Base-by-base conservation (phyloP, 768 basidiomycete genomes). In the Trametes coccinea region DNA sequence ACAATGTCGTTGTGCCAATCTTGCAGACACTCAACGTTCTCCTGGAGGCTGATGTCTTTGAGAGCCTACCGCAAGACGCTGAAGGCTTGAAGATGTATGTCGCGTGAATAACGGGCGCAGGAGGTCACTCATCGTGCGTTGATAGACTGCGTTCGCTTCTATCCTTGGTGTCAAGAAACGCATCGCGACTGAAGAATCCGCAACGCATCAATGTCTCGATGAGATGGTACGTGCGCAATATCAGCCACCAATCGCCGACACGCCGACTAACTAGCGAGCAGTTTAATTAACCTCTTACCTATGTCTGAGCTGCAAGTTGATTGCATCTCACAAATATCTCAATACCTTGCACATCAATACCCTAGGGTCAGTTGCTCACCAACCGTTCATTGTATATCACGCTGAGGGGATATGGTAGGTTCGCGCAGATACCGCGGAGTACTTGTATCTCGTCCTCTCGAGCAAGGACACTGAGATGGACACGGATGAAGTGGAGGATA, bases 1-100 rank as follows among this genome's bases (percentile, higher is more conserved):
- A 97, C 69, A 76, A 80, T 9, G 76, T 92, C 31, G 87, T 96
- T 43, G 79, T 97, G n/a, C 95, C 96, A 0, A 81, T 89, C 10
- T 73, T 97, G 61, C 87, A 91, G 67, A 87, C 88, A 2, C 83
- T 93, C 56, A 86, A 86, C 62, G 73, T 88, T 30, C 74, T 98
- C 31, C 78, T 94, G 6, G 89, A 92, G 67, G 85, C 81, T 40
- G 88, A 88, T 57, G 80, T 78, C 2, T 74, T 95, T 57, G 74
- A 76, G 34, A 71, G 74, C 43, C 75, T 92, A 39, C 70, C 76
- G 17, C 77, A 80, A 41, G 76, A 78, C 62, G 63, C 77, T 30
- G 71, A 70, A 45, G 88, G 89, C 14, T 59, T 80, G 52, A 68
- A 78, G 62, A 81, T 80, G 92, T 89, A 60, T 71, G 81, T 73